These are phyloP conservation scores for Ceratocystis albifundus DNA, from an alignment of 2,329 filamentous ascomycete genomes.

Conservation along the genomic window DNA sequence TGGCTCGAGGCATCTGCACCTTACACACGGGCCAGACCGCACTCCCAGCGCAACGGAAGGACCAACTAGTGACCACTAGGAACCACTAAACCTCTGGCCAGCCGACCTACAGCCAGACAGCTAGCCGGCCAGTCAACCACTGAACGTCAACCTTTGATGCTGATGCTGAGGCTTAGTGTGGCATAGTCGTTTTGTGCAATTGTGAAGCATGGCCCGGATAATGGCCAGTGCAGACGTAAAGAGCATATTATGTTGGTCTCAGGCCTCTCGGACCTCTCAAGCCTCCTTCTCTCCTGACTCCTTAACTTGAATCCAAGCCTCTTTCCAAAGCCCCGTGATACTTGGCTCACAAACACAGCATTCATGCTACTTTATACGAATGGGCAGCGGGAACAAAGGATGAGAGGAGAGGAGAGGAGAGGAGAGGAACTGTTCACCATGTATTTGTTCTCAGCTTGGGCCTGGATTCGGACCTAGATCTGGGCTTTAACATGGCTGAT, in stretches of 20 bases:
- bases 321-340: background rate
- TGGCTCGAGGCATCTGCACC: background rate
- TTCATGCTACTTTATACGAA: background rate
- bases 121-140: background rate
- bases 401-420: background rate
- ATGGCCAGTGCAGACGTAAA: slow-evolving; percentile 3
- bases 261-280: slow-evolving; percentile 11
- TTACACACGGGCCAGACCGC: slow-evolving; percentile 8
- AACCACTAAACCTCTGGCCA: too few relatives aligned
- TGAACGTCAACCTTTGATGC: background rate
- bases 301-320: slow-evolving; percentile 7
- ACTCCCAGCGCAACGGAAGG: slow-evolving; percentile 6
- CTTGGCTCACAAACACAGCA: background rate
- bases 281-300: slow-evolving; percentile 12
- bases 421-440: background rate
- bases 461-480: background rate
- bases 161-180: slow-evolving; percentile 7
- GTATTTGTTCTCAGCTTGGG: background rate
- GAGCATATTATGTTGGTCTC: slow-evolving; percentile 6
- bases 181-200: slow-evolving; percentile 1
- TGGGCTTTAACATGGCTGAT: background rate
- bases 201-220: slow-evolving; percentile 2
- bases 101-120: too few relatives aligned
- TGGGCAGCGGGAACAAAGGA: background rate
- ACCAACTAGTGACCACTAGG: background rate